phyloP scores from a whole-genome alignment of 2,329 filamentous ascomycete genomes.

The Colletotrichum neosansevieriae region DNA sequence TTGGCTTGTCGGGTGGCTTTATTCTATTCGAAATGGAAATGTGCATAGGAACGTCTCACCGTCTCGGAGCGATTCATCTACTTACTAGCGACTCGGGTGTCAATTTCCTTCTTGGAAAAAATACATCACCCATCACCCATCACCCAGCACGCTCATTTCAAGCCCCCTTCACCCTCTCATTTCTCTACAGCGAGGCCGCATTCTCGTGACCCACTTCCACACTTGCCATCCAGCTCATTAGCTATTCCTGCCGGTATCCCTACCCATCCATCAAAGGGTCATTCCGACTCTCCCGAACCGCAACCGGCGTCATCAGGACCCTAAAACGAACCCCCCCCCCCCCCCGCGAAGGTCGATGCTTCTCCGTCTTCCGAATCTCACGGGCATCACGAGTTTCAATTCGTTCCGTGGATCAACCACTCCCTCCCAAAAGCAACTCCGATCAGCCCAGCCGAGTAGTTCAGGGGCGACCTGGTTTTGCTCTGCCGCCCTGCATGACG shows the following conservation, averaged over 20 bases:
- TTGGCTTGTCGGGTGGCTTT: neutral
- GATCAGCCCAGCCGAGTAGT: slow-evolving; percentile 11
- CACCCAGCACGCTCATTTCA: no score
- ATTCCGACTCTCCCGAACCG: slow-evolving; percentile 4
- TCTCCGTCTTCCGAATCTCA: slow-evolving; percentile 13
- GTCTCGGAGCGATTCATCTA: neutral
- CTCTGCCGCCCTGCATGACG: slow-evolving; percentile 32
- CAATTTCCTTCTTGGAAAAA: neutral
- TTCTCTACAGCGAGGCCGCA: neutral
- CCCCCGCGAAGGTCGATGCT: neutral
- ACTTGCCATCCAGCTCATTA: neutral
- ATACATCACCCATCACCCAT: neutral
- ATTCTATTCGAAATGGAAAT: neutral
- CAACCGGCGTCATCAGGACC: neutral
- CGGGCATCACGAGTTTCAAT: slow-evolving; percentile 4
- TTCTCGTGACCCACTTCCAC: slow-evolving; percentile 10
- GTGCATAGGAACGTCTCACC: neutral
- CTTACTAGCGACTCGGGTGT: neutral
- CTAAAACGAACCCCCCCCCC: neutral
- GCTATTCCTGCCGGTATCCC: slow-evolving; percentile 3
- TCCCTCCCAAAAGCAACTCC: neutral
- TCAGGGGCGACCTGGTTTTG: slow-evolving; percentile 14
- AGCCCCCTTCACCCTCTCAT: slow-evolving; percentile 2
- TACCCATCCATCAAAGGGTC: slow-evolving; percentile 9
- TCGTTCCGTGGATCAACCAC: neutral